Conservation (phyloP, 352 stramenopile genomes). For the Porosira glacialis region DNA sequence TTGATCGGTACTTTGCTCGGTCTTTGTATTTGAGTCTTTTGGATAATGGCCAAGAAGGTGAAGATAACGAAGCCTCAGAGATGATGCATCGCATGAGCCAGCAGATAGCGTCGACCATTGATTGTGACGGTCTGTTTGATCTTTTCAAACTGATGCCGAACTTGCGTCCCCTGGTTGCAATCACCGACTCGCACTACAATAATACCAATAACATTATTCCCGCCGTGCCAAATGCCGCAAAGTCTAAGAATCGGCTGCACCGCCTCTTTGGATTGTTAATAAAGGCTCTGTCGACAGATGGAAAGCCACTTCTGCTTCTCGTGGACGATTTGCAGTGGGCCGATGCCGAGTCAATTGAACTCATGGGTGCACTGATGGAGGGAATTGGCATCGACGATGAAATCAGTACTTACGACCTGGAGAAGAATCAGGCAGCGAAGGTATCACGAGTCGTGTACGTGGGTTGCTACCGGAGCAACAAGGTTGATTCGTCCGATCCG, state of each 20-base stretch:
- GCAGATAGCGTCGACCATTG: not conserved
- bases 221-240: no score
- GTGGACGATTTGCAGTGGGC: constrained; percentile 39
- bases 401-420: not conserved
- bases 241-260: constrained; percentile 13
- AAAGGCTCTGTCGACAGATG: constrained; percentile 19
- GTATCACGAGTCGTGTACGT: constrained; percentile 17
- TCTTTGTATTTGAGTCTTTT: not conserved
- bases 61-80: no score
- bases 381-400: constrained; percentile 5
- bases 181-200: not conserved
- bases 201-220: no score
- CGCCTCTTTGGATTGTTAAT: constrained; percentile 24
- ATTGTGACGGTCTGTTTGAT: not conserved
- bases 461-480: constrained; percentile 10
- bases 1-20: constrained; percentile 24
- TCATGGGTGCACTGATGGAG: constrained; percentile 18
- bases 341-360: constrained; percentile 8
- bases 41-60: not conserved
- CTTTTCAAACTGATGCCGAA: constrained; percentile 20
- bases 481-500: constrained; percentile 6
- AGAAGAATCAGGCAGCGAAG: not conserved
- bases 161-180: constrained; percentile 6
- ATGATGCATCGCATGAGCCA: no score
- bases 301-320: constrained; percentile 11